Conservation (phyloP, 495 filamentous ascomycete species). For the Durotheca rogersii region DNA sequence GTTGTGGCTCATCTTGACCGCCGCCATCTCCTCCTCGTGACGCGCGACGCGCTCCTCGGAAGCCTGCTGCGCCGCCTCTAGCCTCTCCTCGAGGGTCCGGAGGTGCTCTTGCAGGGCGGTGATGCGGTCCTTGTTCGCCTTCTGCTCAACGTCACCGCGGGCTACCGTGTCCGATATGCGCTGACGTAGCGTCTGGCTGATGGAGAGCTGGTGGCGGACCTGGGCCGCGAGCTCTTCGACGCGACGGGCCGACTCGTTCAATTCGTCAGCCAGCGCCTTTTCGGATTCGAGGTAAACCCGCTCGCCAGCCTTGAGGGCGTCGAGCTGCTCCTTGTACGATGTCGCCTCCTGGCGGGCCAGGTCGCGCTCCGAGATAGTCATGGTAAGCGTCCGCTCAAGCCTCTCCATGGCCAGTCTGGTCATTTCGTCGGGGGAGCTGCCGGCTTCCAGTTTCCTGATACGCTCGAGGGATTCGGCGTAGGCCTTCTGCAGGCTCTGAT, state of each 20-base stretch:
- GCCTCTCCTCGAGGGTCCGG: constrained; percentile 76
- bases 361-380: constrained; percentile 71
- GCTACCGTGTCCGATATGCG: constrained; percentile 84
- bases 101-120: constrained; percentile 77
- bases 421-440: constrained; percentile 47
- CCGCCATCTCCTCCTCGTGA: constrained; percentile 82
- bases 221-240: constrained; percentile 74
- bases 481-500: constrained; percentile 69
- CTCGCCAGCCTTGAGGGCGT: constrained; percentile 61
- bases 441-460: constrained; percentile 56
- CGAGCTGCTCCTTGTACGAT: constrained; percentile 60
- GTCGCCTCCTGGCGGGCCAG: constrained; percentile 61
- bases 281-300: constrained; percentile 64
- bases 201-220: constrained; percentile 73
- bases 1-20: constrained; percentile 74
- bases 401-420: constrained; percentile 60
- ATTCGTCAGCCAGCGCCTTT: constrained; percentile 60
- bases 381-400: constrained; percentile 62
- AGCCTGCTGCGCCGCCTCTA: constrained; percentile 78
- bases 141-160: constrained; percentile 84
- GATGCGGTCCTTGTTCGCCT: constrained; percentile 74
- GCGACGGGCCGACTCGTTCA: constrained; percentile 68
- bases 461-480: constrained; percentile 55
- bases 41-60: constrained; percentile 79
- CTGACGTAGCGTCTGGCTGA: constrained; percentile 70